Conservation (phyloP, 2,329 filamentous ascomycete species). For the Aspergillus sp. region DNA sequence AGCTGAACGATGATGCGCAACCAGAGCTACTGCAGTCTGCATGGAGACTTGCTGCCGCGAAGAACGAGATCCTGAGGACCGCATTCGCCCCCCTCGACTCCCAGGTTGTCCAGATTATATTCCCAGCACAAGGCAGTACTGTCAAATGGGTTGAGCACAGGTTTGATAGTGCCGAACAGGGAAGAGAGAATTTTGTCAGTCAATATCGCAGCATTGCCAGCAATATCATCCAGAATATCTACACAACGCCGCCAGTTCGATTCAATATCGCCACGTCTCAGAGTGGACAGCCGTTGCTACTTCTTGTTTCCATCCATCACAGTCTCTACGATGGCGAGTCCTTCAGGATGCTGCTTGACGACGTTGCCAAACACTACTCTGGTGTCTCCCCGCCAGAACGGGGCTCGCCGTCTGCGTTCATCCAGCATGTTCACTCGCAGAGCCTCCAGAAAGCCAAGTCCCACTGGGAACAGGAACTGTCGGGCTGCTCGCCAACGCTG, state of each 20-base stretch:
- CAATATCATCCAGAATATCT: background rate
- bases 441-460: background rate
- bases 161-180: background rate
- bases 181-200: background rate
- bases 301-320: conserved; percentile 17
- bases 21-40: background rate
- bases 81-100: background rate
- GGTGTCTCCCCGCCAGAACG: background rate
- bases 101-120: background rate
- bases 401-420: background rate
- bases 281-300: background rate
- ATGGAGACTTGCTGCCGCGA: no score
- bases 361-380: conserved; percentile 14
- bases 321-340: conserved; percentile 16
- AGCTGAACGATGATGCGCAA: background rate
- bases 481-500: background rate
- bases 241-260: background rate
- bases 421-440: background rate
- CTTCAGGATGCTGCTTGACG: conserved; percentile 10
- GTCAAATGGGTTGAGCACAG: background rate
- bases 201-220: background rate
- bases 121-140: background rate
- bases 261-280: background rate
- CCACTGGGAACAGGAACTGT: background rate
- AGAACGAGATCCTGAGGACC: background rate